Evolutionary conservation across 148 eudicot species (phyloP).

Genomic region (Rhododendron ferrugineum): DNA sequence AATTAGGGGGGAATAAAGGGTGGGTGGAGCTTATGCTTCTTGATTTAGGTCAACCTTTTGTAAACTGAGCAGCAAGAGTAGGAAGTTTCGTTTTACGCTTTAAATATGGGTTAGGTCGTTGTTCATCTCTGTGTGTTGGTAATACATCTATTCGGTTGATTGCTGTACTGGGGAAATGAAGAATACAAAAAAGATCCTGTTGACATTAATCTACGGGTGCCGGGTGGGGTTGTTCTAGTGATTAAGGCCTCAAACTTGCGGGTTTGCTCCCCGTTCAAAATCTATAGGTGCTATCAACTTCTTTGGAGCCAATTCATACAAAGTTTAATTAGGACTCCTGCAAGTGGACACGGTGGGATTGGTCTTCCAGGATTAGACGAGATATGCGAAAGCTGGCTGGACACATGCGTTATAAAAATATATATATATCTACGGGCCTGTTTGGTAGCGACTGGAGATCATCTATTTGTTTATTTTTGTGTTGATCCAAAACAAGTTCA

Average conservation of each 20-base stretch:
- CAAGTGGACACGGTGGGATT: background rate
- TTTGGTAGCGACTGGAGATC: background rate
- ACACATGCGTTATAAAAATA: too few species aligned
- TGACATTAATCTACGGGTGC: background rate
- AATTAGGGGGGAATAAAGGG: background rate
- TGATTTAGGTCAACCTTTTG: background rate
- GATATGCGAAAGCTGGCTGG: background rate
- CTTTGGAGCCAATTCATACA: background rate
- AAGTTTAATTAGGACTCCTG: too few species aligned
- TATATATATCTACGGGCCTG: background rate
- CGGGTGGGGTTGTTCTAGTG: background rate
- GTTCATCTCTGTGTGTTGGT: background rate
- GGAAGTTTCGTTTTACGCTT: background rate
- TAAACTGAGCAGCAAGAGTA: background rate
- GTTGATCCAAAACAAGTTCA: background rate
- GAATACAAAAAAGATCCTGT: background rate
- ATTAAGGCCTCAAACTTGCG: too few species aligned
- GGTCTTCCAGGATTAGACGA: too few species aligned
- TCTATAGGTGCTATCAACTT: background rate
- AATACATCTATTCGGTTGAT: background rate
- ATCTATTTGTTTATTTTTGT: too few species aligned
- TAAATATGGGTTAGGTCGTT: background rate
- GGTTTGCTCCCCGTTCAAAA: too few species aligned
- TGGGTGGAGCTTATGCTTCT: background rate
- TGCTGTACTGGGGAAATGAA: too few species aligned